These are phyloP conservation scores for Monosporascus sp. DNA, from an alignment of 2,329 filamentous ascomycete genomes.

Conservation along the genomic window DNA sequence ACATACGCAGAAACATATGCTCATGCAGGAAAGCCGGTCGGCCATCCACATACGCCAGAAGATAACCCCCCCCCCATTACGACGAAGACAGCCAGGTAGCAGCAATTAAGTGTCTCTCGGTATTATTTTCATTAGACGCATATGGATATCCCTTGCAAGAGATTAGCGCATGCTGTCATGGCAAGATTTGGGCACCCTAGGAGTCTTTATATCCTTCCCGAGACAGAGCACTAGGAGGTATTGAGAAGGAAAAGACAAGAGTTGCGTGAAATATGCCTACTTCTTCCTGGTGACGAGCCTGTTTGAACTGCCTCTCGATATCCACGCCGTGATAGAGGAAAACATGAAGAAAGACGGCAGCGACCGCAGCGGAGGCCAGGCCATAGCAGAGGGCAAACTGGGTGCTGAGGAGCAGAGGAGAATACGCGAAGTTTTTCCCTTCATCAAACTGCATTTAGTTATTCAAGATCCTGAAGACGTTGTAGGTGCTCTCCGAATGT, in stretches of 20 bases:
- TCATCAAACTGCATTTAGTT: constrained; percentile 52
- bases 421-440: constrained; percentile 57
- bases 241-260: neutral
- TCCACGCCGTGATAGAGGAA: constrained; percentile 50
- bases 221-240: no score
- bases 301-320: constrained; percentile 49
- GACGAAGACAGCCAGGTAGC: constrained; percentile 48
- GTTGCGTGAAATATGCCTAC: constrained; percentile 12
- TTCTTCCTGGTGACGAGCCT: constrained; percentile 51
- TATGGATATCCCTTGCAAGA: constrained; percentile 40
- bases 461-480: constrained; percentile 56
- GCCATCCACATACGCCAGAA: no score
- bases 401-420: constrained; percentile 58
- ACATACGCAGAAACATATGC: constrained; percentile 45
- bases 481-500: constrained; percentile 57
- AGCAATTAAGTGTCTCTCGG: constrained; percentile 54
- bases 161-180: constrained; percentile 1
- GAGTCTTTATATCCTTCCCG: no score
- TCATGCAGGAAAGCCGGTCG: constrained; percentile 54
- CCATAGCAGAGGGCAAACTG: constrained; percentile 59
- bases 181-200: no score
- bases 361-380: constrained; percentile 62
- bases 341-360: constrained; percentile 54
- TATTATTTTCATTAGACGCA: constrained; percentile 58
- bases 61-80: no score